Base-by-base conservation (phyloP, 75 land plant genomes). In the Picea glauca region DNA sequence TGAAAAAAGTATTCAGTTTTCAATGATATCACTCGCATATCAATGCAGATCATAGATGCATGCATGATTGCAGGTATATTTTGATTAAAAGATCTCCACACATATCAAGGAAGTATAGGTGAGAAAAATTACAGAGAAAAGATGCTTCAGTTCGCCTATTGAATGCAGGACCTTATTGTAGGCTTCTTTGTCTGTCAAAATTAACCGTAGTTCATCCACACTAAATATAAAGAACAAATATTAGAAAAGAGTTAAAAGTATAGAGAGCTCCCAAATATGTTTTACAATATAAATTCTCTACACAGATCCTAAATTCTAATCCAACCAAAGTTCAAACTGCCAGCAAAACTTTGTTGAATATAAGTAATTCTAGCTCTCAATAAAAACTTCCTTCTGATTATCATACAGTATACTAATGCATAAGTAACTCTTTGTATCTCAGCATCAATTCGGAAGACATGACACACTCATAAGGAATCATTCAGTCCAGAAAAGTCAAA, bases 61-160 rank as follows among this genome's bases (percentile, higher is more conserved):
- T 50, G 54, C 54, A 50, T 50, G 11, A 50, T 50, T 50, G 54
- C 56, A 50, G 56, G 35, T 43, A 70, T 46, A 70, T 43, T 38
- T 38, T 70, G 73, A n/a, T 38, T 20, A 70, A n/a, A 40, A 40
- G 13, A 43, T 40, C 23, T 70, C 13, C 43, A 70, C 21, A 20
- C 17, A 66, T 11, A 43, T 70, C 13, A 62, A 62, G 21, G 35
- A 23, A 15, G 31, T 26, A 31, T 56, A 50, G 59, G 40, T 26
- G 32, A 74, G 59, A 31, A 74, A 57, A 74, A 20, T 73, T 74
- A 74, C 76, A 56, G 33, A 31, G 2, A 23, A 33, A 46, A 74
- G 31, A 74, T 74, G 59, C 33, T 74, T 74, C 59, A 74, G 60
- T 54, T 74, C 76, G 76, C 76, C 76, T 56, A 57, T 74, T 40